These are phyloP conservation scores for Oxyria digyna DNA, from an alignment of 148 eudicot species.

Conservation along the genomic window DNA sequence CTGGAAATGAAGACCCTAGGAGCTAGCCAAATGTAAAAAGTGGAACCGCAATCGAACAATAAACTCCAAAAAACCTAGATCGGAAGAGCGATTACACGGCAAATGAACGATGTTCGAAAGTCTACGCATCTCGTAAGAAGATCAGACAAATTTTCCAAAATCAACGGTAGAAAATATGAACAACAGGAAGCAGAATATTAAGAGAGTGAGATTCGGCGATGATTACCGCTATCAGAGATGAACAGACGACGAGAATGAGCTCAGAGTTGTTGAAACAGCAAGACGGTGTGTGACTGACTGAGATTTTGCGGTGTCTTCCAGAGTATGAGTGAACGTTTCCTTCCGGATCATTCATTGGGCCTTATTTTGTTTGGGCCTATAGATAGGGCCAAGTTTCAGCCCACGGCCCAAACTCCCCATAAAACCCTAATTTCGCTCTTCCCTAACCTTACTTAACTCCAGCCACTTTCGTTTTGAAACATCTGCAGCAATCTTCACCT, in stretches of 20 bases:
- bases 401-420: neutral
- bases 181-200: neutral
- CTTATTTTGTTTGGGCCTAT: neutral
- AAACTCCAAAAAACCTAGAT: neutral
- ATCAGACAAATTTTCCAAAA: neutral
- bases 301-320: neutral
- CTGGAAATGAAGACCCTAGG: neutral
- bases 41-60: neutral
- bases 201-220: neutral
- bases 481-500: neutral
- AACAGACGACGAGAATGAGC: neutral
- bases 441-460: neutral
- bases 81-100: neutral
- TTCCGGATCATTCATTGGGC: neutral
- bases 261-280: neutral
- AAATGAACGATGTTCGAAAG: neutral
- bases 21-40: neutral
- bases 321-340: neutral
- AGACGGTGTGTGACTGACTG: neutral
- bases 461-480: neutral
- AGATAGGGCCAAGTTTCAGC: neutral
- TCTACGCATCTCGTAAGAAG: neutral
- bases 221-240: neutral
- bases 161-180: neutral
- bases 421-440: neutral